Evolutionary conservation across 1,139 yeast species (phyloP).

Genomic region (Geotrichum siamense): DNA sequence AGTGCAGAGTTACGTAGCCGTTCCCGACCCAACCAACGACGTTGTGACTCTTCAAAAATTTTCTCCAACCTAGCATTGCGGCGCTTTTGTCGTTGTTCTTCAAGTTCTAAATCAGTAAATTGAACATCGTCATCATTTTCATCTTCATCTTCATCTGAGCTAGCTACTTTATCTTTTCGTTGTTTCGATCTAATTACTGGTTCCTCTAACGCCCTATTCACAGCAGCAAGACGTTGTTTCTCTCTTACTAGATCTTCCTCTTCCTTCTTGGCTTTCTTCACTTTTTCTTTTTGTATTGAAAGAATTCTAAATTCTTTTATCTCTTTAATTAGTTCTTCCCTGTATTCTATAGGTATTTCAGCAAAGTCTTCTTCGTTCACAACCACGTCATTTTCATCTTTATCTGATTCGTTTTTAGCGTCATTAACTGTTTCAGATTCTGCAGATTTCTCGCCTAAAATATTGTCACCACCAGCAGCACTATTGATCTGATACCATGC

Average conservation of each 20-base stretch:
- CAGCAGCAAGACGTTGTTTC: slow-evolving; percentile 19
- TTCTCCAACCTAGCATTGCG: slow-evolving; percentile 21
- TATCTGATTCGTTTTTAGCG: slow-evolving; percentile 4
- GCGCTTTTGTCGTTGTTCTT: slow-evolving; percentile 18
- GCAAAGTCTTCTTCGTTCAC: slow-evolving; percentile 24
- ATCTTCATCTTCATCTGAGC: slow-evolving; percentile 7
- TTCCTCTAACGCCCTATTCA: slow-evolving; percentile 20
- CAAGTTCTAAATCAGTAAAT: slow-evolving; percentile 23
- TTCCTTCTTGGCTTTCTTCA: slow-evolving; percentile 23
- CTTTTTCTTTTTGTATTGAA: slow-evolving; percentile 26
- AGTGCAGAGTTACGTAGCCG: slow-evolving; percentile 24
- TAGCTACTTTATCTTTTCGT: slow-evolving; percentile 7
- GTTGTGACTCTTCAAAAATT: slow-evolving; percentile 22
- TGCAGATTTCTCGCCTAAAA: slow-evolving; percentile 15
- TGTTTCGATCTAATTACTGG: background rate
- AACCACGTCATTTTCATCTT: slow-evolving; percentile 28
- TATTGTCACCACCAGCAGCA: slow-evolving; percentile 13
- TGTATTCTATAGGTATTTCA: slow-evolving; percentile 14
- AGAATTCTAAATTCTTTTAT: slow-evolving; percentile 32
- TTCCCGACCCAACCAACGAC: slow-evolving; percentile 27
- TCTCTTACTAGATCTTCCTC: slow-evolving; percentile 23
- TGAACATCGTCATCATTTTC: slow-evolving; percentile 6
- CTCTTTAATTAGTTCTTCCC: slow-evolving; percentile 14
- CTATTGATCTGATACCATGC: slow-evolving; percentile 13
- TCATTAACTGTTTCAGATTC: slow-evolving; percentile 7